Evolutionary conservation across 768 basidiomycete species (phyloP).

Genomic region (Lyophyllum atratum): DNA sequence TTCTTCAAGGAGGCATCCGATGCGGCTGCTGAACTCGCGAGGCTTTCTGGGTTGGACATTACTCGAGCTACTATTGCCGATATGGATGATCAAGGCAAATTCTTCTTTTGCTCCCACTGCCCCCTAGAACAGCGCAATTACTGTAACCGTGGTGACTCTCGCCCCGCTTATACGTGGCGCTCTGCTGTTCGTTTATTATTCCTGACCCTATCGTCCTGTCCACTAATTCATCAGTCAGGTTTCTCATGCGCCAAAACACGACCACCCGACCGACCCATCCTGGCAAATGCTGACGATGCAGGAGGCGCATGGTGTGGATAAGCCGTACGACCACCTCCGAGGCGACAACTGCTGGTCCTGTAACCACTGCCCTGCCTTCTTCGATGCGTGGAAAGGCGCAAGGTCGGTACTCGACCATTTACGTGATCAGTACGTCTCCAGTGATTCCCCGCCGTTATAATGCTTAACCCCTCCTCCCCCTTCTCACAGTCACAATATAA

Average conservation of each 20-base stretch:
- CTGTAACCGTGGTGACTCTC: background rate
- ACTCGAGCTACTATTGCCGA: conserved; percentile 2
- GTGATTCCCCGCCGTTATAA: background rate
- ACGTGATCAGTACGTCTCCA: background rate
- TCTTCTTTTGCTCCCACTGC: conserved; percentile 13
- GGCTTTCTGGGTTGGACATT: conserved; percentile 6
- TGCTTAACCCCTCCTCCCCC: too few species aligned
- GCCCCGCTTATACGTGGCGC: conserved; percentile 10
- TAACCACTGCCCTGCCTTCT: background rate
- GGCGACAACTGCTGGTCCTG: background rate
- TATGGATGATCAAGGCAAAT: conserved; percentile 4
- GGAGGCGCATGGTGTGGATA: background rate
- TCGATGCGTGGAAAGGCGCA: background rate
- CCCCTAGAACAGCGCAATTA: too few species aligned
- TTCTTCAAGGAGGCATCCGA: background rate
- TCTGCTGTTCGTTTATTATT: conserved; percentile 10
- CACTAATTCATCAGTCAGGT: background rate
- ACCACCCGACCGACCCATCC: background rate
- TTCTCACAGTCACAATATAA: background rate
- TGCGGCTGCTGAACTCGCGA: conserved; percentile 4
- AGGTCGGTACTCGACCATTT: background rate
- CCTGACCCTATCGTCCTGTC: background rate
- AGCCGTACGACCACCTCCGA: background rate
- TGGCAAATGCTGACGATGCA: background rate
- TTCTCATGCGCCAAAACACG: background rate